These are phyloP conservation scores for Sideroxylon spinosum DNA, from an alignment of 179 eudicot genomes.

Conservation along the genomic window DNA sequence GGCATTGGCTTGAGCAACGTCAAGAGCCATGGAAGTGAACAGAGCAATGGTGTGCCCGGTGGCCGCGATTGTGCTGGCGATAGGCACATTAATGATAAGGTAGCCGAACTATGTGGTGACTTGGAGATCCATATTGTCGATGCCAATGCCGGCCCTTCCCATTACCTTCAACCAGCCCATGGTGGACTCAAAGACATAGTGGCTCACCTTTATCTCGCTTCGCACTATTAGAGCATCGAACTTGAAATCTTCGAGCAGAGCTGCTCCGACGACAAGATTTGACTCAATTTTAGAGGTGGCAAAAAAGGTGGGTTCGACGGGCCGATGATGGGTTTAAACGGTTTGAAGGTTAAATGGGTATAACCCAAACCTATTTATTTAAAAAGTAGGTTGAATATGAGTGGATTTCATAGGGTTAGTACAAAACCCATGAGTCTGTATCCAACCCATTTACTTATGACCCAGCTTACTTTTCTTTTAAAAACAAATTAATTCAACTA, in stretches of 20 bases:
- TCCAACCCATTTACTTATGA: no score
- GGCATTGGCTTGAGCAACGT: constrained; percentile 82
- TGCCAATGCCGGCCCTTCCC: constrained; percentile 81
- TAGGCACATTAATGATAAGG: constrained; percentile 73
- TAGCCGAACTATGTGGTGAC: constrained; percentile 76
- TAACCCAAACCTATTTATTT: no score
- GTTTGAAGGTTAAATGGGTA: no score
- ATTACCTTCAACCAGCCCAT: constrained; percentile 64
- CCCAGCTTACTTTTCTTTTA: no score
- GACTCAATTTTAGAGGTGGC: no score
- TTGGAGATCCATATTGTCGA: constrained; percentile 78
- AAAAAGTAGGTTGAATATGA: no score
- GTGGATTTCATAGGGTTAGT: no score
- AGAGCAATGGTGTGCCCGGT: constrained; percentile 83
- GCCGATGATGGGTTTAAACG: no score
- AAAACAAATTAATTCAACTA: no score
- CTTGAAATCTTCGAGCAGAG: constrained; percentile 42
- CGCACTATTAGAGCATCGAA: constrained; percentile 73
- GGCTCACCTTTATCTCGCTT: constrained; percentile 72
- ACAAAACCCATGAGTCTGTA: no score
- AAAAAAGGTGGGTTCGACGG: no score
- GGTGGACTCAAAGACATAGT: constrained; percentile 59
- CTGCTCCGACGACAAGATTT: constrained; percentile 48
- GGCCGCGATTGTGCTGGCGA: constrained; percentile 78
- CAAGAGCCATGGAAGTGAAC: constrained; percentile 67